Base-by-base conservation (phyloP, 2,329 filamentous ascomycete species). In the Colletotrichum coccodes region DNA sequence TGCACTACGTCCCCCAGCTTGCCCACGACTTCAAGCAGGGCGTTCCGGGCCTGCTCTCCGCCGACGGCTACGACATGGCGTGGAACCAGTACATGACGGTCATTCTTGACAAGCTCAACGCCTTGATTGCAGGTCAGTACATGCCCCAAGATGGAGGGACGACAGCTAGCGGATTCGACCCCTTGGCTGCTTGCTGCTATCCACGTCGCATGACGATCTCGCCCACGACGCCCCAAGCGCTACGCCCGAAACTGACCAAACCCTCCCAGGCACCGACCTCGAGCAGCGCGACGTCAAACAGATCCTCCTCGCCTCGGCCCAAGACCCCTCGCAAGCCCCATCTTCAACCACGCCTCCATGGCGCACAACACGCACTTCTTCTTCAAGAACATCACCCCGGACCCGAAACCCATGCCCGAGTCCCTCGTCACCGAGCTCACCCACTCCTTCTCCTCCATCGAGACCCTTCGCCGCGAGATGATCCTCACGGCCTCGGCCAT, bases 311-410 rank as follows among this genome's bases (percentile, higher is more conserved):
- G 85, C 89, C 76, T 91, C 91, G 68, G 93, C 95, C 69, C 94
- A 94, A 80, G 89, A 96, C 76, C 92, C 95, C 50, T 86, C 86
- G 73, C 86, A 88, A 71, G 96, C 96, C 47, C 91, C 74, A 85
- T 92, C 78, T 99, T 99, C 90, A 99, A 98, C 88, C 90, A 97
- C 80, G 96, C 96, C 80, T 97, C 94, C 75, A 97, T 97, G 93
- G 93, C 94, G 64, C 92, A 93, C 87, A 98, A 98, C 89, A 98
- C 90, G 79, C 84, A 90, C 78, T 92, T 94, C 85, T 95, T 94
- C 88, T 95, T 95, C 87, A 79, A 88, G 73, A 81, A 85, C 76
- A 78, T 84, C 71, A 75, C 79, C 62, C 81, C 81, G 63, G 60
- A 71, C 79, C 86, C 77, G 63, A 83, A 79, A 54, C 74, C 80